Evolutionary conservation across 2,329 filamentous ascomycete species (phyloP), one percentile per base, ranked within the genome.

Genomic region (Penicillium sp.): DNA sequence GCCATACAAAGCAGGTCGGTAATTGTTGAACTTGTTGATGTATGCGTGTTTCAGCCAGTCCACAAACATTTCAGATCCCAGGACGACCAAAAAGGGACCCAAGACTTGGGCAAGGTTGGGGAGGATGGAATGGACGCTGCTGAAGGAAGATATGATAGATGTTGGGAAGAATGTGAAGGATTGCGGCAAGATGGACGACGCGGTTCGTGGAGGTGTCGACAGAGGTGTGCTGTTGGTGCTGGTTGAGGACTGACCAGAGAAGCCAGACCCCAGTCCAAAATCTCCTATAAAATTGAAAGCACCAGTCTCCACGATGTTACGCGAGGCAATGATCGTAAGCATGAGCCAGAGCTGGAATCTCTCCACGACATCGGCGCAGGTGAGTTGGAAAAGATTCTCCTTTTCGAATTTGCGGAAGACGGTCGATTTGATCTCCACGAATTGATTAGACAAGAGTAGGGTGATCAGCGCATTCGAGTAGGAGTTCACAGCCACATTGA

Each of bases 381-480:
- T 94, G 10, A 98, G 76, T 63, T 98, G 93, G 61, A 98, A 98
- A 0, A 95, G 73, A 51, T 95, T 97, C 60, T 98, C 93, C 64
- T 96, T 97, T 57, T 98, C 93, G 49, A 97, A 94, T 45, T 91
- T 93, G 71, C 98, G 97, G 74, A 98, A 98, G 1, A 98, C 94
- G 0, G 90, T 94, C 45, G 87, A 87, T 62, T 98, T 98, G 74
- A 98, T 95, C 69, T 98, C 93, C 29, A 98, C 93, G 57, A 98
- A 98, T 60, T 98, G 94, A 60, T 97, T 98, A 5, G 90, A 96
- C 62, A 98, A 80, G 2, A 98, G 75, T 1, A 98, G 78, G 0
- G 93, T 96, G 21, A 98, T 75, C 4, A 98, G 74, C 0, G 93
- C 91, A 59, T 98, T 98, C 0, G 90, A 96, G 66, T 98, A 98